These are phyloP conservation scores for Ogataea pini DNA, from an alignment of 805 yeast genomes.

Conservation along the genomic window DNA sequence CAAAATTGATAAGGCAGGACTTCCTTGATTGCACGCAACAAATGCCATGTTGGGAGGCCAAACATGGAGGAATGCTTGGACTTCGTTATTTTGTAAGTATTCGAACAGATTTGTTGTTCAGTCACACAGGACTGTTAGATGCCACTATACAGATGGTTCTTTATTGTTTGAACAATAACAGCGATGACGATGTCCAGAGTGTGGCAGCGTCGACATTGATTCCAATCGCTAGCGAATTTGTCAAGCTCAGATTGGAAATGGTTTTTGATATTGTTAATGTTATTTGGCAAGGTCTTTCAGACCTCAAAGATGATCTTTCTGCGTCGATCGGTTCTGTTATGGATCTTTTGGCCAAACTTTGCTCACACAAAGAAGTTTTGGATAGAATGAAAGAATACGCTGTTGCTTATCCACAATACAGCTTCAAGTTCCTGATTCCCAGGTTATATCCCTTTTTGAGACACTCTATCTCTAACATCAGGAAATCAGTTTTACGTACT, in stretches of 20 bases:
- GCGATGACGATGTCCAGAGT: constrained; percentile 97
- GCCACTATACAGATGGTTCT: constrained; percentile 81
- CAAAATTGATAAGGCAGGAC: constrained; percentile 69
- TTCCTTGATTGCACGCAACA: constrained; percentile 42
- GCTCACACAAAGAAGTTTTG: constrained; percentile 77
- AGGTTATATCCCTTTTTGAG: constrained; percentile 88
- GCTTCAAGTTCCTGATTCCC: constrained; percentile 81
- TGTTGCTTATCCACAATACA: constrained; percentile 46
- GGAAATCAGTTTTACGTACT: constrained; percentile 84
- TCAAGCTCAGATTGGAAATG: constrained; percentile 55
- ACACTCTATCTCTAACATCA: constrained; percentile 88
- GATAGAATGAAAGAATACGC: constrained; percentile 69
- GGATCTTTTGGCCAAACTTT: constrained; percentile 87
- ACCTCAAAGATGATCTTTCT: constrained; percentile 85
- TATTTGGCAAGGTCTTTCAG: constrained; percentile 88
- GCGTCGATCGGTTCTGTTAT: constrained; percentile 95
- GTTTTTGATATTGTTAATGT: constrained; percentile 57
- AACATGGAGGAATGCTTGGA: constrained; percentile 97
- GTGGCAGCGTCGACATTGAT: constrained; percentile 92
- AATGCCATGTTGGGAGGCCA: constrained; percentile 88
- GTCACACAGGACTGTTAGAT: constrained; percentile 59
- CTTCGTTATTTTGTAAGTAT: constrained; percentile 89
- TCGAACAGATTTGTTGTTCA: constrained; percentile 71
- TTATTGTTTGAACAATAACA: constrained; percentile 73
- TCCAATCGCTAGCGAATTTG: constrained; percentile 88